Conservation (phyloP, 2,329 filamentous ascomycete species). For the Colletotrichum acutatum region DNA sequence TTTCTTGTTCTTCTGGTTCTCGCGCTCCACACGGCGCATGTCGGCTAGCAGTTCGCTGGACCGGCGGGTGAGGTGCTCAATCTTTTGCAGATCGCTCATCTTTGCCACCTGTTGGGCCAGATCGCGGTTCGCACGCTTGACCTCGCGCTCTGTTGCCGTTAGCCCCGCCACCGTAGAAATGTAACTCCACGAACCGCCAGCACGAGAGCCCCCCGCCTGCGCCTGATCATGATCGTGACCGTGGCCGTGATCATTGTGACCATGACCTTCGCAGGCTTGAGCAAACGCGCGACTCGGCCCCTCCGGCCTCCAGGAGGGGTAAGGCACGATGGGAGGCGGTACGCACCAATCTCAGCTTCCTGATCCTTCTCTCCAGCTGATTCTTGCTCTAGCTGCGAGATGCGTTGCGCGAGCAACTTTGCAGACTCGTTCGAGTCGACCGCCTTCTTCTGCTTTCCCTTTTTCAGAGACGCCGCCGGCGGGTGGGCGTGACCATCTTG, state of each 20-base stretch:
- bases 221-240: neutral
- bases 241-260: too few species aligned
- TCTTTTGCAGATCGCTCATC: conserved; percentile 90
- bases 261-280: neutral
- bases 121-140: conserved; percentile 93
- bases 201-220: neutral
- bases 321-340: conserved; percentile 22
- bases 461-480: conserved; percentile 69
- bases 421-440: conserved; percentile 89
- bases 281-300: conserved; percentile 25
- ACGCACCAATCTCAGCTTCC: conserved; percentile 90
- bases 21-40: conserved; percentile 94
- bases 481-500: conserved; percentile 52
- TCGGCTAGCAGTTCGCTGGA: conserved; percentile 92
- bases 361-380: conserved; percentile 94
- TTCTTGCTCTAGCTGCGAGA: conserved; percentile 94
- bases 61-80: conserved; percentile 89
- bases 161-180: conserved; percentile 33
- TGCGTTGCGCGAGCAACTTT: conserved; percentile 90
- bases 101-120: conserved; percentile 89
- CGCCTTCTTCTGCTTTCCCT: conserved; percentile 85
- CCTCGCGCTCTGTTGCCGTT: conserved; percentile 79
- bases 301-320: conserved; percentile 20
- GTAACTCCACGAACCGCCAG: neutral
- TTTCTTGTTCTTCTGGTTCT: conserved; percentile 96